Base-by-base conservation (phyloP, 495 filamentous ascomycete species). In the Neurospora sp. region DNA sequence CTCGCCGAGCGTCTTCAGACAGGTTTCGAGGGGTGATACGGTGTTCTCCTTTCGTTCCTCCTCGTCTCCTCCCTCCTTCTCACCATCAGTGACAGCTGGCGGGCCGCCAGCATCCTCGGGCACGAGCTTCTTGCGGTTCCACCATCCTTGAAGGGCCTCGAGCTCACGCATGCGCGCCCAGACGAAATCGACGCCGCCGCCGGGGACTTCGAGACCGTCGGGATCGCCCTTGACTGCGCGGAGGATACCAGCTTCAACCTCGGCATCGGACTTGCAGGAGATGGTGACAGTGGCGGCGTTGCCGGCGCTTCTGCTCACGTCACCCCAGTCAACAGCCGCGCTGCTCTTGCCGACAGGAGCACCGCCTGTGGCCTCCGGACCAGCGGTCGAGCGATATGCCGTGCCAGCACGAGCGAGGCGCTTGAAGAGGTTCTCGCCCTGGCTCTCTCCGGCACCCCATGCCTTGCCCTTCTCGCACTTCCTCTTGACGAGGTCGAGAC, bases 401-500 rank as follows among this genome's bases (percentile, higher is more conserved):
- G 84, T 83, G 45, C 84, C 81, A 9, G 86, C 82, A 4, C 94
- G 87, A 0, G 83, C 86, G 6, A 99, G 84, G 3, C 96, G 89
- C 75, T 90, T 93, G 86, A 98, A 98, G 43, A 99, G 90, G 71
- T 91, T 92, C 79, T 99, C 96, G 28, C 88, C 89, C 48, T 87
- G 90, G 6, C 87, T 84, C 31, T 94, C 94, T 70, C 86, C 88
- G 0, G 90, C 91, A 10, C 93, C 96, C 90, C 94, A 99, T 39
- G 83, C 82, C 69, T 90, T 90, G 48, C 96, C 96, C 77, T 92
- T 93, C 77, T 98, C 94, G 79, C 96, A 97, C 80, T 99, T 99
- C 80, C 92, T 89, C 79, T 95, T 97, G 11, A 97, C 89, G 2
- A 99, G 89, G 75, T 99, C 96, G 19, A 99, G 88, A 72, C 92